Evolutionary conservation across 345 rosid genomes (phyloP).

Genomic region (Eucalyptus marginata): DNA sequence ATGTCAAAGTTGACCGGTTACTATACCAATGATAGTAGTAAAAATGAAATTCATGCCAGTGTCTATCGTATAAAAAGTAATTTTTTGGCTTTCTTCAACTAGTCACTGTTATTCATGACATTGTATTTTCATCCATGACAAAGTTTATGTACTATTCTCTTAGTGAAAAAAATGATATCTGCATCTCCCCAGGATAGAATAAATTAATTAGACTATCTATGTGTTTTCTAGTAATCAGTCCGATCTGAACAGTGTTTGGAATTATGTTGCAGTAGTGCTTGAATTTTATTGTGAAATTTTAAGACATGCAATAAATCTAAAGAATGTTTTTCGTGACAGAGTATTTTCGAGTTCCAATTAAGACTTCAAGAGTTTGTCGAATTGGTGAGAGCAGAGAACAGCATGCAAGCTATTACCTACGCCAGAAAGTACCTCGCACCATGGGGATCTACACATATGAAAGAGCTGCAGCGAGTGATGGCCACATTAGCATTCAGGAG

Average conservation of each 20-base stretch:
- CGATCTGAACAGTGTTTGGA: background rate
- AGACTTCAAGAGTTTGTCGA: constrained; percentile 95
- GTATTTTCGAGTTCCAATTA: constrained; percentile 87
- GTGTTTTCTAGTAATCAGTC: background rate
- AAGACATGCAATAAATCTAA: background rate
- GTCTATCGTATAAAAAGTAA: background rate
- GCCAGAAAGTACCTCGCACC: constrained; percentile 79
- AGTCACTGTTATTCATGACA: background rate
- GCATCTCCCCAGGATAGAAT: background rate
- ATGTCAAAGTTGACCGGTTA: background rate
- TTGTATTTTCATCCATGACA: background rate
- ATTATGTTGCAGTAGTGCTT: background rate
- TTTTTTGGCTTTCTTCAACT: background rate
- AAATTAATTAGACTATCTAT: background rate
- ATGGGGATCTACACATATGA: constrained; percentile 86
- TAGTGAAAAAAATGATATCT: background rate
- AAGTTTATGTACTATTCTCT: background rate
- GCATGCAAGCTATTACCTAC: constrained; percentile 63
- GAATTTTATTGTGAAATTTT: background rate
- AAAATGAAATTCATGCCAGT: background rate
- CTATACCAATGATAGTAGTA: background rate
- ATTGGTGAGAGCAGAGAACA: constrained; percentile 67
- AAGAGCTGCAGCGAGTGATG: constrained; percentile 68
- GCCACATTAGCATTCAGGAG: constrained; percentile 88
- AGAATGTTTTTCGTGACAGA: constrained; percentile 28